Base-by-base conservation (phyloP, 148 eudicot species). In the Chenopodium suecicum region DNA sequence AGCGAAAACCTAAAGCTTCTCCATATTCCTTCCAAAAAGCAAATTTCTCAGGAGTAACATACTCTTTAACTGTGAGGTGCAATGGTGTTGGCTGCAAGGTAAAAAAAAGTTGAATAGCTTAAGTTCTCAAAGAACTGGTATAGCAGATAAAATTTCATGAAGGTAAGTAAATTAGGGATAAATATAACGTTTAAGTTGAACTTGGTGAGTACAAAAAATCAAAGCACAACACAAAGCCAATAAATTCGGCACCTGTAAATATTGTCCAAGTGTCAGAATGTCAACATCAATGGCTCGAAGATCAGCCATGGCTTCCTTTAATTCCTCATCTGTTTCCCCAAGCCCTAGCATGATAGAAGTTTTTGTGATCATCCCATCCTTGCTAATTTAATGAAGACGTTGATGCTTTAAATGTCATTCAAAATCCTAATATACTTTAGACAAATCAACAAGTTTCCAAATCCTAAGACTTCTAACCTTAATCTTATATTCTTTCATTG, bases 321-420 rank as follows among this genome's bases (percentile, higher is more conserved):
- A 70, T 83, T 95, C 97, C 56, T 93, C 93, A 80, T 95, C 98
- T 76, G 92, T 87, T 88, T 95, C 98, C 70, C 98, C 98, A 67
- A 93, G 98, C 75, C 98, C 98, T 80, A 95, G 78, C 98, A 95
- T 95, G 83, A 95, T 89, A 12, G 97, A 95, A 48, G 98, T 82
- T 88, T 95, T 95, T 23, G 98, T 93, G 32, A 95, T 90, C 98
- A 95, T 92, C 83, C 97, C 97, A 83, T 89, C 88, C 86, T 93
- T 93, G 83, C 87, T 83, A 41, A 41, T 41, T 6, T 41, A 41
- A 41, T 41, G 41, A 41, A 52, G 56, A 14, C 0, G 4, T 14
- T 52, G 17, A 56, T 56, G 2, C 60, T 56, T 4, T 56, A 56
- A 16, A 56, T 56, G 60, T 56, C 4, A 56, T 16, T 13, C 60